Base-by-base conservation (phyloP, 345 rosid genomes). In the Euclidium syriacum region DNA sequence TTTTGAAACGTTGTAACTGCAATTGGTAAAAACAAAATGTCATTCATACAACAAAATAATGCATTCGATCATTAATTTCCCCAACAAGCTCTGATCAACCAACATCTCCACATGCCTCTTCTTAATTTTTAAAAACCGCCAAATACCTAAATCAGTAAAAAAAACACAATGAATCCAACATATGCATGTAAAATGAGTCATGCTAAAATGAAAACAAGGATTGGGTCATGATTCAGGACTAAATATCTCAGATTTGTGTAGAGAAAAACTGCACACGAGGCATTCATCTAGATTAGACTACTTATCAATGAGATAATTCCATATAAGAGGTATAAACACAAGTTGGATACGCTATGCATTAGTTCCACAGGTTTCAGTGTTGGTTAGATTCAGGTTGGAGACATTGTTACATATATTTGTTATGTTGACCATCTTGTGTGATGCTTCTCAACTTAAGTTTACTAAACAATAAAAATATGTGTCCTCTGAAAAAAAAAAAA, bases 121-220 rank as follows among this genome's bases (percentile, higher is more conserved):
- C 8, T 52, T 52, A 0, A 29, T 54, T 53, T 36, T 68, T 55
- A 72, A 29, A 77, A 68, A 62, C 79, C 78, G 19, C 83, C 82
- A 11, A 84, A 88, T 20, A 88, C 79, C 95, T 84, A 70, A 18
- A 34, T 29, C 11, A 44, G 20, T 14, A 51, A 1, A 30, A 54
- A 4, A 24, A 4, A 46, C 46, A 38, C 53, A 38, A 54, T 60
- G 0, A 32, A 33, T 30, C 33, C 62, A 24, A 32, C 40, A n/a
- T 18, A 58, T 30, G 52, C 14, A 44, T 42, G 26, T 14, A 22
- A 22, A 6, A 38, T 14, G 42, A 22, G 6, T 33, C 2, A 2
- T 22, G 7, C 11, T 46, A 20, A n/a, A 15, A 15, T 47, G 23
- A 7, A 51, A 57, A 47, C 35, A 11, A 41, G 52, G 35, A 14